Conservation (phyloP, 306 rosid genomes). For the Delonix regia region DNA sequence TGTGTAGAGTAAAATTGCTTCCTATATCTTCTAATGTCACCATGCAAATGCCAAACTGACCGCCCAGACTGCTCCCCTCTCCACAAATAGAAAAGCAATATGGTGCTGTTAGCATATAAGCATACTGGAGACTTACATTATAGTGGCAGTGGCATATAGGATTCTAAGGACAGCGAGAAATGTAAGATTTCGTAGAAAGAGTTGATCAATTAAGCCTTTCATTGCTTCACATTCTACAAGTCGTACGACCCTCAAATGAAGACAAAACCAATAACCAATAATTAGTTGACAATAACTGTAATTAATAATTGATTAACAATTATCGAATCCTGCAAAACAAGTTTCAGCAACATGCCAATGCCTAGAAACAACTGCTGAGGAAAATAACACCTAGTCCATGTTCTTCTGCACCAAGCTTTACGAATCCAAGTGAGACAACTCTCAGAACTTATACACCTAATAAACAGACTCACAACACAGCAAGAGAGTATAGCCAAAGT, state of each 20-base stretch:
- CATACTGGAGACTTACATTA: neutral
- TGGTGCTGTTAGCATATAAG: neutral
- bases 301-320: constrained; percentile 30
- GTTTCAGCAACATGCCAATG: constrained; percentile 33
- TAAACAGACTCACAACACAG: constrained; percentile 17
- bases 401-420: constrained; percentile 13
- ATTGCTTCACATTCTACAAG: constrained; percentile 14
- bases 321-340: constrained; percentile 38
- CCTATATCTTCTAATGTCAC: neutral
- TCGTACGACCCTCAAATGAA: constrained; percentile 4
- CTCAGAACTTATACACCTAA: constrained; percentile 35
- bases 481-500: constrained; percentile 6
- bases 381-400: constrained; percentile 8
- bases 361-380: constrained; percentile 27
- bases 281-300: neutral
- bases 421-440: neutral
- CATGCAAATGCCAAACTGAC: neutral
- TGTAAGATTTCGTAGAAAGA: neutral
- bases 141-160: neutral
- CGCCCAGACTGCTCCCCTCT: neutral
- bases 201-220: neutral
- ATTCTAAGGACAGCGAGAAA: neutral
- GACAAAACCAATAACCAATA: constrained; percentile 15
- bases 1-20: neutral
- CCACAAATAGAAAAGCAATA: neutral